Percentiles rank a stretch among this genome's conserved stretches.
phyloP scores from a whole-genome alignment of 805 yeast genomes.

The Hanseniaspora occidentalis region DNA sequence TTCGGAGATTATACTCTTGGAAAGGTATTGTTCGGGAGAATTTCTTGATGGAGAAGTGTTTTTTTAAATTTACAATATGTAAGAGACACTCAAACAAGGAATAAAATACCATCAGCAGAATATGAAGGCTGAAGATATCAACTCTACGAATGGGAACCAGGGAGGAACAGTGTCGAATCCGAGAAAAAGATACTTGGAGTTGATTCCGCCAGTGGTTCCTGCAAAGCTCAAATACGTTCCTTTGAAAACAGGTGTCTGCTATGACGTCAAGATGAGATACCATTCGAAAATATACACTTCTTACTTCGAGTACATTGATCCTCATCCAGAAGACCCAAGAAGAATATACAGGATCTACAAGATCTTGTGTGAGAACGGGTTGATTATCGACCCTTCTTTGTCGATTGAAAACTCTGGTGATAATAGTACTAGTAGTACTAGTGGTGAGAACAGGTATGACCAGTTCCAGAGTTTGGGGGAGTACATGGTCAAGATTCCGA shows the following conservation, averaged over 20 bases:
- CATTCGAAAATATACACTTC: constrained; percentile 91
- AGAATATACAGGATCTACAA: constrained; percentile 90
- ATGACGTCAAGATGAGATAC: constrained; percentile 94
- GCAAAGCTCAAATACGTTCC: constrained; percentile 27
- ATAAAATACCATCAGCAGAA: no score
- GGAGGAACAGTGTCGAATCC: background rate
- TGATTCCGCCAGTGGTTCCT: background rate
- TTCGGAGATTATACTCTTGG: no score
- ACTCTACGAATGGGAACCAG: no score
- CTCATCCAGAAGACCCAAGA: constrained; percentile 98
- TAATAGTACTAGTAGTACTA: background rate
- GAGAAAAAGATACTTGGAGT: background rate
- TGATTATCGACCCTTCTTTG: constrained; percentile 66
- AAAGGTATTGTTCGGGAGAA: no score
- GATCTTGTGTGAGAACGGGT: constrained; percentile 86
- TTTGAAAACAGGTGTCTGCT: constrained; percentile 84
- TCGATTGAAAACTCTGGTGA: constrained; percentile 53
- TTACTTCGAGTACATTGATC: constrained; percentile 88
- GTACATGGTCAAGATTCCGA: constrained; percentile 78
- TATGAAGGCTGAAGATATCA: no score
- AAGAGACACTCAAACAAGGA: no score
- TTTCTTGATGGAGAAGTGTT: no score
- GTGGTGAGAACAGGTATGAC: background rate
- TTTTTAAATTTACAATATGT: no score
- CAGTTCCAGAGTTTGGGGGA: constrained; percentile 76